Conservation (phyloP, 352 stramenopile species). For the Phytophthora sp. region DNA sequence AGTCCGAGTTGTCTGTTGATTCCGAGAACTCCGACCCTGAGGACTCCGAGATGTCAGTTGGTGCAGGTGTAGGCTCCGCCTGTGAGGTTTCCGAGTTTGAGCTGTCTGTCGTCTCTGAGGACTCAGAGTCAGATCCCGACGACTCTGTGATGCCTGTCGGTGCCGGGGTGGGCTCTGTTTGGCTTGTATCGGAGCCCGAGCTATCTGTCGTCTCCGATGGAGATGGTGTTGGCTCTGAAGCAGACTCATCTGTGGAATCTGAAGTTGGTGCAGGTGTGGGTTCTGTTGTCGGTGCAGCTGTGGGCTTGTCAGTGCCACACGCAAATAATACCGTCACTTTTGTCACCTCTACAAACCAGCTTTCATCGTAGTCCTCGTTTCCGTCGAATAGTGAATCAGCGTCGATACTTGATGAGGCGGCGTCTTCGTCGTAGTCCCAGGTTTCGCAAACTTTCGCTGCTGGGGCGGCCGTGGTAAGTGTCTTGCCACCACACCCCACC, state of each 20-base stretch:
- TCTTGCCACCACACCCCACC: constrained; percentile 17
- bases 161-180: constrained; percentile 1
- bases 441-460: constrained; percentile 24
- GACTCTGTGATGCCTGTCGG: constrained; percentile 8
- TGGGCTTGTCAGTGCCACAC: constrained; percentile 23
- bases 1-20: too few species aligned
- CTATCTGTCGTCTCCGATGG: background rate
- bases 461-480: constrained; percentile 9
- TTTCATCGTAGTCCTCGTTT: constrained; percentile 31
- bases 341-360: constrained; percentile 34
- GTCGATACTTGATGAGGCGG: constrained; percentile 6
- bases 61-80: too few species aligned
- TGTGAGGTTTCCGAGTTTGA: too few species aligned
- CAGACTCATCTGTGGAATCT: background rate
- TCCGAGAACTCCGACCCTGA: too few species aligned
- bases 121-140: background rate
- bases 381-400: constrained; percentile 18
- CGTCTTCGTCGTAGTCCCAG: constrained; percentile 31
- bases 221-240: constrained; percentile 1
- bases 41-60: too few species aligned
- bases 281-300: constrained; percentile 16
- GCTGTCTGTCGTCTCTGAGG: too few species aligned
- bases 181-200: background rate
- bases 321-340: constrained; percentile 28
- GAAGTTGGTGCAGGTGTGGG: constrained; percentile 15